A percentile compares a stretch with the other conserved stretches of the same genome.
phyloP scores from a whole-genome alignment of 306 rosid species.

The barrel medic (Medicago truncatula) region MtrunA17r5.0-ANR NC_053046.1:36748001-36748500 shows the following conservation, averaged over 20 bases:
- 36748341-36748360: no score
- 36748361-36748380: no score
- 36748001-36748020: not conserved
- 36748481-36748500: conserved; percentile 91
- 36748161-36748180: not conserved
- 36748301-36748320: no score
- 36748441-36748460: conserved; percentile 64
- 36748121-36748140: not conserved
- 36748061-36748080: not conserved
- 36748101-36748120: not conserved
- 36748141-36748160: not conserved
- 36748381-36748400: not conserved
- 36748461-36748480: conserved; percentile 89
- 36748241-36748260: conserved; percentile 33
- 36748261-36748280: conserved; percentile 14
- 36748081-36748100: not conserved
- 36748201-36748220: not conserved
- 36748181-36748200: conserved; percentile 12
- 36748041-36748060: not conserved
- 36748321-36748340: no score
- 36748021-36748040: not conserved
- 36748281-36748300: not conserved
- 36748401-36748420: not conserved
- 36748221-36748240: not conserved
- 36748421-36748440: conserved; percentile 40